A percentile compares a stretch with the other conserved stretches of the same genome.
These are phyloP conservation scores for Hanseniaspora valbyensis DNA, from an alignment of 805 yeast genomes.

Conservation along the genomic window DNA sequence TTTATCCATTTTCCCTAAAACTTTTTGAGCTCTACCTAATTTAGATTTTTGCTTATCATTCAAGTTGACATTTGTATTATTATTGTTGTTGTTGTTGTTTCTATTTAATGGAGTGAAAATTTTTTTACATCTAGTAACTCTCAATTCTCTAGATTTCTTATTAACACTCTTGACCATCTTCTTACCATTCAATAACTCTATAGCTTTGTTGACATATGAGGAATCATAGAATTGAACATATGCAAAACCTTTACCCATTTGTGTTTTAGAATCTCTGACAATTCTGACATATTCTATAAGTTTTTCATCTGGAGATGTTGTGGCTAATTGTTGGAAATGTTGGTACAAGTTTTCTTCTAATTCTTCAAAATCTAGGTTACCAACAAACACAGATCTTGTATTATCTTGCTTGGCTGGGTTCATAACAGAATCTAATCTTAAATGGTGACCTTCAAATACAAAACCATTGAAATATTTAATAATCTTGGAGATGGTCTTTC, in stretches of 20 bases:
- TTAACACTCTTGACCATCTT: conserved; percentile 30
- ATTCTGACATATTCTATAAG: conserved; percentile 76
- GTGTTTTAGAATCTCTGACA: conserved; percentile 84
- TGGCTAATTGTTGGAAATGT: conserved; percentile 48
- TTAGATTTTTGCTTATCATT: conserved; percentile 62
- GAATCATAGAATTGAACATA: conserved; percentile 79
- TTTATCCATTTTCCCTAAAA: conserved; percentile 71
- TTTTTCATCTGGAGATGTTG: conserved; percentile 27
- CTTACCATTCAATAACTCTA: conserved; percentile 57
- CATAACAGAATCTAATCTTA: conserved; percentile 85
- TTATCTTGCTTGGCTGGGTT: conserved; percentile 82
- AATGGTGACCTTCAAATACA: conserved; percentile 58
- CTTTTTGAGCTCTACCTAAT: conserved; percentile 66
- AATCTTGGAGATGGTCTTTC: conserved; percentile 24
- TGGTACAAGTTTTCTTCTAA: conserved; percentile 81
- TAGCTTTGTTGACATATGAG: conserved; percentile 66
- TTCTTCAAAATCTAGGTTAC: conserved; percentile 88
- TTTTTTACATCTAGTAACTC: conserved; percentile 62
- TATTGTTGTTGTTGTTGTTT: conserved; percentile 25
- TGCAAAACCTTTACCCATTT: conserved; percentile 95
- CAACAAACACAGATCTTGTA: conserved; percentile 77
- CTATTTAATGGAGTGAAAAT: conserved; percentile 17
- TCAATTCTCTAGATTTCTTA: conserved; percentile 45
- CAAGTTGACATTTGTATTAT: conserved; percentile 31
- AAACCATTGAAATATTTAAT: conserved; percentile 49